These are phyloP conservation scores for Chrysoporthe austroafricana DNA, from an alignment of 2,329 filamentous ascomycete species.

Conservation along the genomic window DNA sequence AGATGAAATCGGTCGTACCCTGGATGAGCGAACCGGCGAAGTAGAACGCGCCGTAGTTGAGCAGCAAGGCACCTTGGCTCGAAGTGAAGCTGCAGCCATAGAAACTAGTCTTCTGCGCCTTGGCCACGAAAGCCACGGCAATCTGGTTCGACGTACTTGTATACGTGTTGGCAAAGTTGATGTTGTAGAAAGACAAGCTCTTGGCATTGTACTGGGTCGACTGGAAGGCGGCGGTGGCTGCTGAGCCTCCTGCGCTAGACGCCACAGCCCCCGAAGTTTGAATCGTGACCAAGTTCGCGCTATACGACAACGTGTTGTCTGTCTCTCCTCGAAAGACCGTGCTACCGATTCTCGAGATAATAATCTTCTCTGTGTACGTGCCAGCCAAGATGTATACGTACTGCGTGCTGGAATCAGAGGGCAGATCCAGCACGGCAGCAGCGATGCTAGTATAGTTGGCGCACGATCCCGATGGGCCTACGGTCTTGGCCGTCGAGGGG, in stretches of 20 bases:
- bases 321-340: slow-evolving; percentile 55
- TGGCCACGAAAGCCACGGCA: slow-evolving; percentile 21
- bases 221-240: slow-evolving; percentile 34
- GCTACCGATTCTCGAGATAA: slow-evolving; percentile 47
- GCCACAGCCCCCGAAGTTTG: slow-evolving; percentile 21
- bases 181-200: slow-evolving; percentile 37
- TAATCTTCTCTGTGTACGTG: slow-evolving; percentile 58
- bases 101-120: slow-evolving; percentile 16
- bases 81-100: slow-evolving; percentile 27
- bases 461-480: slow-evolving; percentile 31
- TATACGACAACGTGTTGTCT: slow-evolving; percentile 45
- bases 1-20: slow-evolving; percentile 24
- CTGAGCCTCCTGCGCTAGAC: slow-evolving; percentile 28
- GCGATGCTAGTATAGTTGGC: slow-evolving; percentile 40
- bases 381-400: slow-evolving; percentile 58
- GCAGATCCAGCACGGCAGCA: slow-evolving; percentile 52
- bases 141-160: slow-evolving; percentile 27
- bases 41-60: slow-evolving; percentile 27
- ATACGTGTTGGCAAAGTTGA: slow-evolving; percentile 34
- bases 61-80: slow-evolving; percentile 23
- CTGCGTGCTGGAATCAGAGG: slow-evolving; percentile 45
- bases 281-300: slow-evolving; percentile 51
- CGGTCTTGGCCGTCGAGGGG: slow-evolving; percentile 27
- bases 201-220: slow-evolving; percentile 37
- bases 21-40: slow-evolving; percentile 20